Evolutionary conservation across 2,329 filamentous ascomycete species (phyloP).

Genomic region (Corynespora cassiicola): DNA sequence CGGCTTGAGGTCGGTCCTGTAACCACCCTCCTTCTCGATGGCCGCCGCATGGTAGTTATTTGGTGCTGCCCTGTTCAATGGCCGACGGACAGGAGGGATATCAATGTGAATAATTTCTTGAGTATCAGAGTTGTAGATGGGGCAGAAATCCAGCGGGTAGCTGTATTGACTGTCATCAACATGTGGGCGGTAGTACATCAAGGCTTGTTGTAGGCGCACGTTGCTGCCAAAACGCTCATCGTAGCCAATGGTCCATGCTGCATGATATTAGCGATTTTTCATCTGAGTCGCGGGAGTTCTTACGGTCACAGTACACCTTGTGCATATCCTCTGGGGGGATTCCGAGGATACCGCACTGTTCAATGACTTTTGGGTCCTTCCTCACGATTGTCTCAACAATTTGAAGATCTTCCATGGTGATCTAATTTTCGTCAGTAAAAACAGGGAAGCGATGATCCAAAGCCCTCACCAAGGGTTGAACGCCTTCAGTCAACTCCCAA

Average conservation of each 20-base stretch:
- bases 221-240: conserved; percentile 85
- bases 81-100: conserved; percentile 77
- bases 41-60: conserved; percentile 82
- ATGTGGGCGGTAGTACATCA: conserved; percentile 94
- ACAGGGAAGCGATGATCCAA: conserved; percentile 6
- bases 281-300: conserved; percentile 40
- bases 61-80: conserved; percentile 72
- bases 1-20: conserved; percentile 79
- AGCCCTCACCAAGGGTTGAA: conserved; percentile 75
- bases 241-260: conserved; percentile 91
- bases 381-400: conserved; percentile 78
- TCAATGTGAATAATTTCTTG: conserved; percentile 83
- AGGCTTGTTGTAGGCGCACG: conserved; percentile 83
- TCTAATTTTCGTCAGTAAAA: too few species aligned
- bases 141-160: conserved; percentile 91
- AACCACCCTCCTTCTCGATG: conserved; percentile 77
- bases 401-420: conserved; percentile 89
- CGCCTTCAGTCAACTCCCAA: conserved; percentile 77
- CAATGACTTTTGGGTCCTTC: conserved; percentile 83
- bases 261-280: conserved; percentile 15
- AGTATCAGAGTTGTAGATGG: conserved; percentile 84
- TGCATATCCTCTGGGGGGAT: conserved; percentile 85
- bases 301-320: conserved; percentile 92
- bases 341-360: conserved; percentile 84
- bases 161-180: conserved; percentile 88